These are phyloP conservation scores for Sporothrix globosa DNA, from an alignment of 2,329 filamentous ascomycete species.

Conservation along the genomic window DNA sequence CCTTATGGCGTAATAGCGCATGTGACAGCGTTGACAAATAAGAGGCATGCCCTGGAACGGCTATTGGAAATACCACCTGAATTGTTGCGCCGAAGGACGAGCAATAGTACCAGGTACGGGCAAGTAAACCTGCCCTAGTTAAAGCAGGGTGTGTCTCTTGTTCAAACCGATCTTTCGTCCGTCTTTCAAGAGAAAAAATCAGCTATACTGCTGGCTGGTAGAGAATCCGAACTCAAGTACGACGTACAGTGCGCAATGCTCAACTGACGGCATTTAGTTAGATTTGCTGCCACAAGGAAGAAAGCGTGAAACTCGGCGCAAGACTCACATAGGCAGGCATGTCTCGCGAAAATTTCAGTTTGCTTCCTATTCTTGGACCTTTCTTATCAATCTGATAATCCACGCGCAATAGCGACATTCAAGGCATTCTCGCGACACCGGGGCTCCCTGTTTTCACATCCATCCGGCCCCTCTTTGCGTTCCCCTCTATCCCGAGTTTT, in stretches of 20 bases:
- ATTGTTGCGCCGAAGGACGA: background rate
- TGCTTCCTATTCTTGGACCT: background rate
- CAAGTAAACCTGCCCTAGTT: too few species aligned
- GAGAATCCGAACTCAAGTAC: too few species aligned
- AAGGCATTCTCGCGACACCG: background rate
- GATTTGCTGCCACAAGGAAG: constrained; percentile 10
- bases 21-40: background rate
- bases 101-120: background rate
- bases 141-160: background rate
- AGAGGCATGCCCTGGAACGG: background rate
- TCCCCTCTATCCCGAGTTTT: background rate
- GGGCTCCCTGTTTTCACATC: background rate
- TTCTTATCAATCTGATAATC: constrained; percentile 37
- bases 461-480: background rate
- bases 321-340: constrained; percentile 11
- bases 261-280: background rate
- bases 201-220: too few species aligned
- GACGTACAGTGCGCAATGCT: constrained; percentile 7
- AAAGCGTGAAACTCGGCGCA: background rate
- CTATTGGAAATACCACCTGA: constrained; percentile 4
- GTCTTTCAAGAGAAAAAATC: background rate
- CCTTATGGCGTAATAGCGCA: constrained; percentile 19
- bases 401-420: background rate
- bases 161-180: background rate
- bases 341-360: background rate